Evolutionary conservation across 2,329 filamentous ascomycete species (phyloP).

Genomic region (Hymenotorrendiella dingleyae): DNA sequence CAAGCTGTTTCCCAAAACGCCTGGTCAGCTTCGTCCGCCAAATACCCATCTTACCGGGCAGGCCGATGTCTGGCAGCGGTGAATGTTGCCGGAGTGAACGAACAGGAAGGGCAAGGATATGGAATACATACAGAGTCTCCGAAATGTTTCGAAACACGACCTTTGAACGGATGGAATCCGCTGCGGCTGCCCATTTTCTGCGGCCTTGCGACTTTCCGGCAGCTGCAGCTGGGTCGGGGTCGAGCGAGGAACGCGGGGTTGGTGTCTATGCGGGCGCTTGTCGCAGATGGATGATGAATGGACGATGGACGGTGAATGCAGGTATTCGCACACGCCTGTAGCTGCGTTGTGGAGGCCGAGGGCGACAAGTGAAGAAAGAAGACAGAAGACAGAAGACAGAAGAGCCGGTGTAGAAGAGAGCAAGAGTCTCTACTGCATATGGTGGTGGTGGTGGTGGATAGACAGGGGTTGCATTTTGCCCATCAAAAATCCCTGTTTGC

Average conservation of each 20-base stretch:
- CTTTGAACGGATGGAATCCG: constrained; percentile 48
- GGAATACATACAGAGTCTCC: constrained; percentile 39
- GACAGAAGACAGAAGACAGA: no score
- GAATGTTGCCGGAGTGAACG: no score
- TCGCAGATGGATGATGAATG: constrained; percentile 1
- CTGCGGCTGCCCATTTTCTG: constrained; percentile 25
- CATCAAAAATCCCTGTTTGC: no score
- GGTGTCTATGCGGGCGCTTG: not conserved
- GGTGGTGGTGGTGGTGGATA: no score
- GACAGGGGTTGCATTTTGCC: no score
- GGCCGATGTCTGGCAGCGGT: no score
- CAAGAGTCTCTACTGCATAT: no score
- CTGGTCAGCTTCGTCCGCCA: constrained; percentile 17
- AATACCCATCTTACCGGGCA: constrained; percentile 9
- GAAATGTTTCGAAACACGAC: constrained; percentile 44
- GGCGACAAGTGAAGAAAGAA: no score
- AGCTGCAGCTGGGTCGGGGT: not conserved
- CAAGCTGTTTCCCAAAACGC: constrained; percentile 34
- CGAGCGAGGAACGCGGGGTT: constrained; percentile 1
- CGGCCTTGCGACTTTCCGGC: not conserved
- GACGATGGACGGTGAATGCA: no score
- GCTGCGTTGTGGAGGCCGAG: no score
- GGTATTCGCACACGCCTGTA: no score
- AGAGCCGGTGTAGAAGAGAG: no score
- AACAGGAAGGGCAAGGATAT: constrained; percentile 4